Base-by-base conservation (phyloP, 768 basidiomycete genomes). In the Chalciporus piperatus region DNA sequence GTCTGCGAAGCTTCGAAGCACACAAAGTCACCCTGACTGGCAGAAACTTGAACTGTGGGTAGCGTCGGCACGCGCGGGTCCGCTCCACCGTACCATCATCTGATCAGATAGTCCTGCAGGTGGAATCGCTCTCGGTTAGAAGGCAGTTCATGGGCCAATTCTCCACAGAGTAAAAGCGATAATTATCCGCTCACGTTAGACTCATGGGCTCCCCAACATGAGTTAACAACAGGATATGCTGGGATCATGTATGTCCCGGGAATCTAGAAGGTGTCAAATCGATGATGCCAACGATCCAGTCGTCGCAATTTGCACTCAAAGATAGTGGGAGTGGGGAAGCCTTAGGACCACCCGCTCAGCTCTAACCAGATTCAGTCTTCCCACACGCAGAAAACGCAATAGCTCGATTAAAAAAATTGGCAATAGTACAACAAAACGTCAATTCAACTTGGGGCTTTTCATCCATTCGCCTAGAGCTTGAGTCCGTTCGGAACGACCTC, bases 401-500 rank as follows among this genome's bases (percentile, higher is more conserved):
- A 1, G 27, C 27, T 55, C 33, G 27, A 41, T 51, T 45, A 25
- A 23, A 48, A n/a, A 51, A 30, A 41, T 41, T n/a, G n/a, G n/a
- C 6, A 35, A 43, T 23, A 27, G 22, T 40, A 55, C 47, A 47
- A 11, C 23, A 17, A 45, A 41, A 12, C 11, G 11, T 32, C 30
- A 13, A 32, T 12, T 25, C 40, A 27, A 25, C 39, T 37, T 5
- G 19, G 35, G n/a, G 38, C 47, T 48, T 27, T 17, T 16, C n/a
- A 41, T 7, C 27, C 38, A 16, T 5, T 6, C 11, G 22, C 42
- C 45, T 60, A 76, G 30, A 72, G 45, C 3, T 56, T 45, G 23
- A 71, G 41, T 12, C 47, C 35, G 13, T 61, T 58, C 27, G 78
- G 77, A 48, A 84, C 71, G 47, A 84, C 64, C 66, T 83, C 82